Base-by-base conservation (phyloP, 805 yeast genomes). In the Candida silvatica region DNA sequence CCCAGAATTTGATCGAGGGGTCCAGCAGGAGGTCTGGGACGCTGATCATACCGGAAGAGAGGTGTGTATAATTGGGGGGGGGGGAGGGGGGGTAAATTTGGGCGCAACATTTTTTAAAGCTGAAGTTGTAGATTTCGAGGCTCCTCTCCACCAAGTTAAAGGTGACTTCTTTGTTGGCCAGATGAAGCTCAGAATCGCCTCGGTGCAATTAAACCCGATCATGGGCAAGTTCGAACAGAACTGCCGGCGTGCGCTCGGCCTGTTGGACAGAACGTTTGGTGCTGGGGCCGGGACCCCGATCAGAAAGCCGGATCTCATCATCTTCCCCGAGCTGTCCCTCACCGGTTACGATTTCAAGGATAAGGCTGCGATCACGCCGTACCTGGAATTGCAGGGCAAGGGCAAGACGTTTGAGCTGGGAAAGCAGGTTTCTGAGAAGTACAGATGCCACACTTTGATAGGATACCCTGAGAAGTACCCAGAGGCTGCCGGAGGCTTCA, bases 1-100 rank as follows among this genome's bases (percentile, higher is more conserved):
- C 97, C 97, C 97, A 90, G 47, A 77, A 71, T 53, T 82, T 80
- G 41, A 92, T 65, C 36, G 74, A 71, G 4, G 95, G 94, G 51
- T 90, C 97, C 31, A 90, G 62, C 12, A 77, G 58, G 16, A 80
- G 55, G 36, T 77, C 80, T 2, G 77, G 73, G 20, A 44, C 45
- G 15, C 34, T 30, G 38, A 12, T 15, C 33, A 30, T 30, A 9
- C 12, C 20, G 12, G 33, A 30, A 30, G 11, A 30, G 9, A 20
- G 9, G 33, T 9, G 16, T 17, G 14, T 12, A 17, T 30, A 18
- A 19, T 6, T 6, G 25, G n/a, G 22, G 9, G 6, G 24, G 7
- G 14, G 11, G 20, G 12, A 14, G 16, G 6, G 12, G 6, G 16
- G 17, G 2, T n/a, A 15, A n/a, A n/a, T n/a, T n/a, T n/a, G n/a